These are phyloP conservation scores for Blastomyces parvus DNA, from an alignment of 2,329 filamentous ascomycete species.

Conservation along the genomic window DNA sequence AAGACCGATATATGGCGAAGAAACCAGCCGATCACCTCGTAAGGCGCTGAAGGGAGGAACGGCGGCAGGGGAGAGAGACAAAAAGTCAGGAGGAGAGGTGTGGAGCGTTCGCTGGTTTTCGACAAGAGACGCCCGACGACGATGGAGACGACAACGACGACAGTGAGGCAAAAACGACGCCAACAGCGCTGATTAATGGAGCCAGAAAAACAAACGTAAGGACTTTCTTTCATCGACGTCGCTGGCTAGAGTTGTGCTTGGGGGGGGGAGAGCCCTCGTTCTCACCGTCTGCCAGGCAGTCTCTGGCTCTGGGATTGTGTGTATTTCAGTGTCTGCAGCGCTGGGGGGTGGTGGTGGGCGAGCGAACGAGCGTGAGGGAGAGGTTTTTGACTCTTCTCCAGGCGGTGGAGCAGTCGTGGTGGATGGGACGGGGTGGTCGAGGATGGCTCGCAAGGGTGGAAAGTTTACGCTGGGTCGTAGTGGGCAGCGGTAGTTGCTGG, in stretches of 20 bases:
- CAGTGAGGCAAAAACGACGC: not conserved
- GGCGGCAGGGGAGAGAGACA: not conserved
- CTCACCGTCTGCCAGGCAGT: not conserved
- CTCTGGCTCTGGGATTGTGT: not conserved
- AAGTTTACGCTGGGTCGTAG: not conserved
- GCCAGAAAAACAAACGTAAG: not conserved
- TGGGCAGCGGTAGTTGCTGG: not conserved
- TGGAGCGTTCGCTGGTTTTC: not conserved
- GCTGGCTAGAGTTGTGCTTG: not conserved
- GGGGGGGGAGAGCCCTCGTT: not conserved
- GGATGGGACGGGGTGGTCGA: not conserved
- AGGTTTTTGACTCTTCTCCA: not conserved
- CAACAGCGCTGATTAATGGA: constrained; percentile 2
- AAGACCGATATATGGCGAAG: not conserved
- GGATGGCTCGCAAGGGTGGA: not conserved
- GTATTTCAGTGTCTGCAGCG: not conserved
- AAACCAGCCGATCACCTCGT: constrained; percentile 5
- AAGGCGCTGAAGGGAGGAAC: not conserved
- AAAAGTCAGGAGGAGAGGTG: constrained; percentile 1
- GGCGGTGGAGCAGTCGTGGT: not conserved
- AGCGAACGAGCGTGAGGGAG: not conserved
- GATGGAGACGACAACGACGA: too few species aligned
- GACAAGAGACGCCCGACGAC: not conserved
- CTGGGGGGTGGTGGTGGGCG: not conserved
- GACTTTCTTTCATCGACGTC: not conserved